A percentile compares a stretch with the other conserved stretches of the same genome.
Conservation (phyloP, 2,329 filamentous ascomycete genomes). For the Claviceps sp. region DNA sequence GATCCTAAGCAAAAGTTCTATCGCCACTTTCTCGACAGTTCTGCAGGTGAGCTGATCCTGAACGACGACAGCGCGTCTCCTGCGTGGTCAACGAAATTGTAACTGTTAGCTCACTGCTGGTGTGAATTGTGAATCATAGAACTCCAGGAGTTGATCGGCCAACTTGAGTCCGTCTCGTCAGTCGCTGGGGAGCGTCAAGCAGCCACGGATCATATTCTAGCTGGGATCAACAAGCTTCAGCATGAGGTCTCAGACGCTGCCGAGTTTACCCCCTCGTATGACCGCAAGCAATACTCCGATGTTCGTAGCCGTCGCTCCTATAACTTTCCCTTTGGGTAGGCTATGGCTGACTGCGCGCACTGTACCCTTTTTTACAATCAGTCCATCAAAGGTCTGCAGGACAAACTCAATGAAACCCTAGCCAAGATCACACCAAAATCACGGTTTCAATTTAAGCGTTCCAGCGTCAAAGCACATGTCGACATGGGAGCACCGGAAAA, state of each 20-base stretch:
- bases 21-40: slow-evolving; percentile 65
- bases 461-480: slow-evolving; percentile 18
- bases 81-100: neutral
- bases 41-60: slow-evolving; percentile 45
- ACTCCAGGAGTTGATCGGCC: slow-evolving; percentile 62
- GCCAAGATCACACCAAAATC: slow-evolving; percentile 57
- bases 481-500: slow-evolving; percentile 29
- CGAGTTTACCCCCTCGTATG: slow-evolving; percentile 73
- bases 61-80: neutral
- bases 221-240: slow-evolving; percentile 66
- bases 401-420: slow-evolving; percentile 60
- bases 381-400: slow-evolving; percentile 68
- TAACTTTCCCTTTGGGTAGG: no score
- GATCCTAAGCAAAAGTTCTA: slow-evolving; percentile 66
- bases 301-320: slow-evolving; percentile 27
- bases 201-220: slow-evolving; percentile 67
- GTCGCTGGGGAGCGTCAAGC: slow-evolving; percentile 63
- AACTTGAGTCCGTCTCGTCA: slow-evolving; percentile 47
- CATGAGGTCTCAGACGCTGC: slow-evolving; percentile 76
- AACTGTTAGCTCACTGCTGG: neutral
- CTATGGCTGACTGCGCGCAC: neutral
- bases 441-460: slow-evolving; percentile 66
- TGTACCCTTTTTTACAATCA: slow-evolving; percentile 17
- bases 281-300: slow-evolving; percentile 74
- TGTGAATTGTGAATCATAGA: slow-evolving; percentile 29